Percentiles rank a stretch among this genome's conserved stretches.
Evolutionary conservation across 2,329 filamentous ascomycete genomes (phyloP).

Genomic region (Pseudopithomyces maydicus): DNA sequence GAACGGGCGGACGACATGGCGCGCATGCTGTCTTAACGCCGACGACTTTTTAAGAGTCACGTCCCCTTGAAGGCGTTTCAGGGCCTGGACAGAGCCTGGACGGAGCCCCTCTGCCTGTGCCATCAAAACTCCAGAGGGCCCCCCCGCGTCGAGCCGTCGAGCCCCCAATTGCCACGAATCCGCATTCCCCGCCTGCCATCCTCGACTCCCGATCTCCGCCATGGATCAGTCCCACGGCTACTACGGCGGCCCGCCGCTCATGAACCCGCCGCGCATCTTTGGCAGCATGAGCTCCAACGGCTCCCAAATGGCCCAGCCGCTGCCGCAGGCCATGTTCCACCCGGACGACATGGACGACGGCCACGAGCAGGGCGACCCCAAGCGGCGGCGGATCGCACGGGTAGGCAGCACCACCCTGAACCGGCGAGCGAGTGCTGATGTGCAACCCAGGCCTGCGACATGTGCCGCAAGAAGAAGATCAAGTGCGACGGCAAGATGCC

Average conservation of each 20-base stretch:
- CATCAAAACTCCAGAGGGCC: slow-evolving; percentile 1
- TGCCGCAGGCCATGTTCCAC: slow-evolving; percentile 39
- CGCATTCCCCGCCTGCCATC: not conserved
- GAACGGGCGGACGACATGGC: slow-evolving; percentile 5
- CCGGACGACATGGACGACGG: slow-evolving; percentile 60
- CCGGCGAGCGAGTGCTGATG: slow-evolving; percentile 25
- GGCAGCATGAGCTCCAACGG: slow-evolving; percentile 43
- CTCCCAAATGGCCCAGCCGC: slow-evolving; percentile 45
- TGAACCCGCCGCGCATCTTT: slow-evolving; percentile 48
- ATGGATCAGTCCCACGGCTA: slow-evolving; percentile 43
- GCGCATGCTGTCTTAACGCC: slow-evolving; percentile 8
- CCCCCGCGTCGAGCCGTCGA: not conserved
- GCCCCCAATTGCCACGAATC: slow-evolving; percentile 5
- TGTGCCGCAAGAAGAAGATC: slow-evolving; percentile 96
- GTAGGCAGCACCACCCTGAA: slow-evolving; percentile 54
- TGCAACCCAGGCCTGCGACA: slow-evolving; percentile 76
- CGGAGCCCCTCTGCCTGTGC: not conserved
- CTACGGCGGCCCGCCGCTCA: slow-evolving; percentile 41
- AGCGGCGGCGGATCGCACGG: slow-evolving; percentile 85
- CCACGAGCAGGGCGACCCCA: slow-evolving; percentile 72
- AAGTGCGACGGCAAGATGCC: slow-evolving; percentile 98
- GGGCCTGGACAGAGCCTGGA: no score
- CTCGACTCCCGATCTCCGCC: slow-evolving; percentile 8
- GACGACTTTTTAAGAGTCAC: not conserved
- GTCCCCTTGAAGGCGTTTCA: slow-evolving; percentile 2